Evolutionary conservation across 495 filamentous ascomycete genomes (phyloP).

Genomic region (Achaetomiella virescens): DNA sequence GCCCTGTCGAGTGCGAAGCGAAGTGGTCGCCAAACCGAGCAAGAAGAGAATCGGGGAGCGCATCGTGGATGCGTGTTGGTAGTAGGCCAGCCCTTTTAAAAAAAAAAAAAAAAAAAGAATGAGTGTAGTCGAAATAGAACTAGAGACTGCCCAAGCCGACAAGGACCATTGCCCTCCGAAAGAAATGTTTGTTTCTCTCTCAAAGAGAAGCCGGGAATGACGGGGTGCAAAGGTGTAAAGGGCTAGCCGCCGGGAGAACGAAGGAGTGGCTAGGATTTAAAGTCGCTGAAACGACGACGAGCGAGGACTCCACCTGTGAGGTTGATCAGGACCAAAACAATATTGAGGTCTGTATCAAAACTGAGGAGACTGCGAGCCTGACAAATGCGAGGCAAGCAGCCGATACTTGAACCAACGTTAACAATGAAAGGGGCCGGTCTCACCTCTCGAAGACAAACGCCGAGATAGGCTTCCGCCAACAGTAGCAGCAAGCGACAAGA

Average conservation of each 20-base stretch:
- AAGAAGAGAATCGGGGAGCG: slow-evolving; percentile 18
- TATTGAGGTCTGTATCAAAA: not conserved
- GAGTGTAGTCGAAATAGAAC: too few relatives aligned
- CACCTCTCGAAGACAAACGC: not conserved
- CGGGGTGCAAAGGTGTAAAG: not conserved
- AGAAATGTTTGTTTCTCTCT: not conserved
- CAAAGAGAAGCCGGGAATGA: not conserved
- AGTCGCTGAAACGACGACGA: not conserved
- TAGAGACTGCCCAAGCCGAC: not conserved
- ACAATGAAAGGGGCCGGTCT: not conserved
- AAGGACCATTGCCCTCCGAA: not conserved
- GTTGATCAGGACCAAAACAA: not conserved
- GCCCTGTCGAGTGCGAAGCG: slow-evolving; percentile 38
- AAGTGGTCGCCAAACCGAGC: slow-evolving; percentile 27
- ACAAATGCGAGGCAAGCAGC: not conserved
- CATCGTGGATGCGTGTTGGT: slow-evolving; percentile 17
- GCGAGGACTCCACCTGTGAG: not conserved
- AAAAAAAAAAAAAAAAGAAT: not conserved
- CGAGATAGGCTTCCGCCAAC: not conserved
- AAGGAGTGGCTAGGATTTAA: slow-evolving; percentile 4
- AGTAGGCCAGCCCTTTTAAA: slow-evolving; percentile 8
- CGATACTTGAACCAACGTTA: not conserved
- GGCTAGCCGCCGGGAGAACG: not conserved
- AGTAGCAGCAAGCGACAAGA: not conserved
- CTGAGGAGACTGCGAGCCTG: not conserved